Evolutionary conservation across 148 eudicot species (phyloP).

Genomic region (Heliamphora exappendiculata): DNA sequence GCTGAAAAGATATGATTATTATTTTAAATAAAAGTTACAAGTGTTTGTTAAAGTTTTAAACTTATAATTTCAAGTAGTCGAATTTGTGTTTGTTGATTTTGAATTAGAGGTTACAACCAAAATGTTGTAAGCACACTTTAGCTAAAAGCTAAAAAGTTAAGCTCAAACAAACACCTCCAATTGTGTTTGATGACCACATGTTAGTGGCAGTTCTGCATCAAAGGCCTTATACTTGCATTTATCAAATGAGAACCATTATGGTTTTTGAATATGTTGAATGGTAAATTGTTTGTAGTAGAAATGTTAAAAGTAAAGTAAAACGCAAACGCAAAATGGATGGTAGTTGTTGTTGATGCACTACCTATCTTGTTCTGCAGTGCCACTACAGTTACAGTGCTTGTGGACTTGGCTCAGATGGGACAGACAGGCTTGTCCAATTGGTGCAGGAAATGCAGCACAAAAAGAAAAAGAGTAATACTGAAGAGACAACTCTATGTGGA

Average conservation of each 20-base stretch:
- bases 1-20: no score
- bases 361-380: constrained; percentile 55
- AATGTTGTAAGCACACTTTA: no score
- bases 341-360: background rate
- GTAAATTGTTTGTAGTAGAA: background rate
- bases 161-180: no score
- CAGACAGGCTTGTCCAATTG: constrained; percentile 80
- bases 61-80: no score
- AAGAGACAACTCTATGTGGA: constrained; percentile 67
- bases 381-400: constrained; percentile 97
- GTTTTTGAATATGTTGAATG: background rate
- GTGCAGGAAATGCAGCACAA: constrained; percentile 92
- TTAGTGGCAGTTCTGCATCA: background rate
- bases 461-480: constrained; percentile 33
- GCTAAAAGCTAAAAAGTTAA: no score
- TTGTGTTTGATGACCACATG: background rate
- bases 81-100: no score
- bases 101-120: no score
- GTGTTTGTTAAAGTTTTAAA: no score
- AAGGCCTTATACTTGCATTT: background rate
- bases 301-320: background rate
- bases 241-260: background rate
- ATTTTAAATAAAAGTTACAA: no score
- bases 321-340: background rate
- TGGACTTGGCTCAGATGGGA: constrained; percentile 97